Percentiles rank a stretch among this genome's conserved stretches.
phyloP scores from a whole-genome alignment of 495 filamentous ascomycete genomes.

The Aspergillus biplanus region DNA sequence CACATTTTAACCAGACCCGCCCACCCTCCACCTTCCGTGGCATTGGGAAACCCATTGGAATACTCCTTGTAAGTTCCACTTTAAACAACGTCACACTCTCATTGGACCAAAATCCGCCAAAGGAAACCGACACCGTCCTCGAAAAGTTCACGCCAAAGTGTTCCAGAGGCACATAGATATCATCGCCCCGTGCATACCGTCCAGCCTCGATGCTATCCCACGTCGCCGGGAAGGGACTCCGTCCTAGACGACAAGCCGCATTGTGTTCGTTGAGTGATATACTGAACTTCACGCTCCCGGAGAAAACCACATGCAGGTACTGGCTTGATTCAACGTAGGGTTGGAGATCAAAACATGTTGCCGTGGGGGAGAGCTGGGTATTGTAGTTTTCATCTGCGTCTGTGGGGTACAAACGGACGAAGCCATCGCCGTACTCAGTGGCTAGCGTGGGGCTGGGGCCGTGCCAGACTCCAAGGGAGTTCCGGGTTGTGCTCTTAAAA shows the following conservation, averaged over 20 bases:
- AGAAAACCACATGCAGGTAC: conserved; percentile 74
- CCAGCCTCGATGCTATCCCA: conserved; percentile 74
- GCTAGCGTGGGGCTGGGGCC: conserved; percentile 65
- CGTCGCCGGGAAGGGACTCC: conserved; percentile 71
- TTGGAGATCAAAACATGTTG: conserved; percentile 62
- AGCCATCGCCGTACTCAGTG: conserved; percentile 50
- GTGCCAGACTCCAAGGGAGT: conserved; percentile 73
- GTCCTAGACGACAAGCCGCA: conserved; percentile 56
- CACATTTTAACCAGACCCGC: conserved; percentile 65
- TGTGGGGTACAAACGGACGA: conserved; percentile 62
- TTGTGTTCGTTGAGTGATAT: conserved; percentile 78
- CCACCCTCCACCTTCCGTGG: conserved; percentile 67
- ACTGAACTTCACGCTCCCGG: conserved; percentile 67
- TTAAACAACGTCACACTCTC: conserved; percentile 57
- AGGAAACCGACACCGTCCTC: conserved; percentile 64
- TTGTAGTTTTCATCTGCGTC: conserved; percentile 73
- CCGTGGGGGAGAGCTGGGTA: conserved; percentile 58
- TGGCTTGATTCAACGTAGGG: conserved; percentile 45
- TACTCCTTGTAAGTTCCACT: conserved; percentile 64
- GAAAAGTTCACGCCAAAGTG: conserved; percentile 71
- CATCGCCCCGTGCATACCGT: conserved; percentile 55
- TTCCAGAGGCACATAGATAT: conserved; percentile 75
- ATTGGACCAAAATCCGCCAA: conserved; percentile 68
- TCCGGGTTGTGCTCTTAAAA: conserved; percentile 58
- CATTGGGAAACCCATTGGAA: conserved; percentile 48